These are phyloP conservation scores for Jatropha podagrica DNA, from an alignment of 441 rosid genomes.

Conservation along the genomic window DNA sequence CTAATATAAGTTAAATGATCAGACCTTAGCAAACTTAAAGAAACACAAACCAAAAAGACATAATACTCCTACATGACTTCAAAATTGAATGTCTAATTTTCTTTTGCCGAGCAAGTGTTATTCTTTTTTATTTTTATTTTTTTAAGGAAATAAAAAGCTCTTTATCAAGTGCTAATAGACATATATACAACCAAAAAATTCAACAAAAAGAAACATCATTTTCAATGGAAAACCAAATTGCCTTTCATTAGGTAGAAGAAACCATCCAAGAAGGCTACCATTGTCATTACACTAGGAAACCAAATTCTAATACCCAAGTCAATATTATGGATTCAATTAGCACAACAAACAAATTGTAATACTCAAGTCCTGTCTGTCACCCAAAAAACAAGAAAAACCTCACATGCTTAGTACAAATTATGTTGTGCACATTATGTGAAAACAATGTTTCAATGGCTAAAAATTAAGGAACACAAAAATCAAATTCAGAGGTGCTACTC, in stretches of 20 bases:
- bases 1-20: neutral
- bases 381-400: neutral
- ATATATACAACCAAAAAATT: neutral
- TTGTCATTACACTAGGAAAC: slow-evolving; percentile 2
- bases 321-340: slow-evolving; percentile 2
- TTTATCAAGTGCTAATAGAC: neutral
- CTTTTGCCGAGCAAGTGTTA: neutral
- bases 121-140: too few relatives aligned
- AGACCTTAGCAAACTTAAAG: too few relatives aligned
- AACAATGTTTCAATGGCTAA: neutral
- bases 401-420: neutral
- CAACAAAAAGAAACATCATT: neutral
- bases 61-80: neutral
- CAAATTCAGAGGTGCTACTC: neutral
- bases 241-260: slow-evolving; percentile 6
- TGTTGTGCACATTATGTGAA: neutral
- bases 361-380: neutral
- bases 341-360: slow-evolving; percentile 5
- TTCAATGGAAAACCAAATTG: slow-evolving; percentile 18
- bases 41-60: too few relatives aligned
- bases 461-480: neutral
- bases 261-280: neutral
- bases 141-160: too few relatives aligned
- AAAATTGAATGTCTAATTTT: neutral
- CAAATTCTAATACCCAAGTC: neutral